Evolutionary conservation across 1,139 yeast species (phyloP), one percentile per base, ranked within the genome.

Genomic region (Debaryomycetaceae sp.): DNA sequence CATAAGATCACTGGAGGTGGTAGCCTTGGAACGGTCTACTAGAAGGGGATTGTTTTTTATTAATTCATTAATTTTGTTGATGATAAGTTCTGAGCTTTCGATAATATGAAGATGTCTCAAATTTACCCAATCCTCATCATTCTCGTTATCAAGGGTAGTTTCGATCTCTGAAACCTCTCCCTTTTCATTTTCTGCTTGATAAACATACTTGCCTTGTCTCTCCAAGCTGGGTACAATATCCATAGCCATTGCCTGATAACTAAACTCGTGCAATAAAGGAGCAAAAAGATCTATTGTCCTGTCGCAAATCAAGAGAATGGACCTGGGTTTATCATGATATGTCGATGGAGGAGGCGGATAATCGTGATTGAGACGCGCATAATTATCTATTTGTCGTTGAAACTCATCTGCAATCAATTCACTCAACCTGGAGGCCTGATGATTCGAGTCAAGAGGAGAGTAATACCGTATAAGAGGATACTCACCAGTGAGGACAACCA

Each of bases 241-340:
- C 68, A 84, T 83, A 13, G 92, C 86, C 87, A 91, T 83, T 5
- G 97, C 92, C 61, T 92, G 96, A 60, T 89, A 94, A n/a, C 85
- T 79, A 61, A 91, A 88, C 58, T 89, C 96, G 60, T 92, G 98
- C 40, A 91, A 63, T 36, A 94, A 59, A 0, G 98, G 96, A 4
- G 95, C 87, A 54, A 79, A 78, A 42, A 86, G 70, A 59, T 94
- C 98, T 57, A 89, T 59, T 1, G 95, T 75, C 46, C 99, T 73
- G 61, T 92, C 98, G 5, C 87, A 70, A 26, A 92, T 79, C 38
- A 92, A 61, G 50, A 91, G 73, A 1, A 87, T 73, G 0, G 96
- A 78, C 49, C 96, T 73, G 13, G 87, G 87, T 48, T 83, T 70
- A 37, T 73, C 69, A 36, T 75, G 73, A 13, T 67, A 66, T 2